Evolutionary conservation across 129 eudicot genomes (phyloP).

Genomic region (Logfia minima): DNA sequence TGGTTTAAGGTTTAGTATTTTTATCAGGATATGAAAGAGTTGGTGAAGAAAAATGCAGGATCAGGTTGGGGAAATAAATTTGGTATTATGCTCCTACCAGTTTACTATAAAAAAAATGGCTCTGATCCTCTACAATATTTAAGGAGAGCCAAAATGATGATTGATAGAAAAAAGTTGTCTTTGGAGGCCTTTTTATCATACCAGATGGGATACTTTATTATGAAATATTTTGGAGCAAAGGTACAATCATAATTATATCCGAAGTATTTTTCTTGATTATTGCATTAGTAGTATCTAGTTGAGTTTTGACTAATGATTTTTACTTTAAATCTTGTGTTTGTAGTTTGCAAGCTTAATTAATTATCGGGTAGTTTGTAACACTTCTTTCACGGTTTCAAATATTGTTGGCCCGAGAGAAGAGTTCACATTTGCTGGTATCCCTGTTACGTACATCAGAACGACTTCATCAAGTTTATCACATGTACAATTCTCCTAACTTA

Average conservation of each 20-base stretch:
- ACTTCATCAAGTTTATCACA: constrained; percentile 59
- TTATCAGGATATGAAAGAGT: constrained; percentile 54
- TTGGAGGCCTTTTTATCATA: constrained; percentile 59
- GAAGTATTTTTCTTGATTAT: not conserved
- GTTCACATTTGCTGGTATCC: constrained; percentile 60
- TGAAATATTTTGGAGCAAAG: constrained; percentile 61
- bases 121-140: constrained; percentile 57
- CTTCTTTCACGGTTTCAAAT: constrained; percentile 69
- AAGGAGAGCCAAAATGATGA: constrained; percentile 58
- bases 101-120: constrained; percentile 48
- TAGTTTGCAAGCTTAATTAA: constrained; percentile 60
- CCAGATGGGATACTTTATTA: constrained; percentile 39
- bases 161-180: constrained; percentile 77
- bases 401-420: constrained; percentile 74
- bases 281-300: not conserved
- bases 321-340: not conserved
- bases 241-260: constrained; percentile 22
- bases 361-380: constrained; percentile 58
- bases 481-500: constrained; percentile 18
- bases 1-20: not conserved
- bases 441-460: constrained; percentile 49
- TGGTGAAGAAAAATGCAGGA: constrained; percentile 44
- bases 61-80: constrained; percentile 76
- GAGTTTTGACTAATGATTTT: not conserved
- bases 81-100: constrained; percentile 62